Evolutionary conservation across 2,329 filamentous ascomycete genomes (phyloP).

Genomic region (Chaetomium sp.): DNA sequence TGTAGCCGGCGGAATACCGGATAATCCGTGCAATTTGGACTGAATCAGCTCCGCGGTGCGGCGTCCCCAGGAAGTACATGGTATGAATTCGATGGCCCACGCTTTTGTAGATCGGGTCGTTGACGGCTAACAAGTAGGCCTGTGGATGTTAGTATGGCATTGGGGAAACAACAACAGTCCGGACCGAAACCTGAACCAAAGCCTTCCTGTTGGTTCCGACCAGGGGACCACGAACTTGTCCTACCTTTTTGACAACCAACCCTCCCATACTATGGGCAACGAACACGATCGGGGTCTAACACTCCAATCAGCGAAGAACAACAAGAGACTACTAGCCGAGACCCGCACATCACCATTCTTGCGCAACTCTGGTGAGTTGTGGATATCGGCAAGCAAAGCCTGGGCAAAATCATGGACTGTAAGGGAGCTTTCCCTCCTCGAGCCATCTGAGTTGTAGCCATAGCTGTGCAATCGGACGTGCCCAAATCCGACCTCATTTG

Average conservation of each 20-base stretch:
- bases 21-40: slow-evolving; percentile 22
- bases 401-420: slow-evolving; percentile 17
- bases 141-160: background rate
- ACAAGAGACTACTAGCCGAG: background rate
- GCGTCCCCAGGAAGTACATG: slow-evolving; percentile 26
- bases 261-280: slow-evolving; percentile 20
- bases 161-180: background rate
- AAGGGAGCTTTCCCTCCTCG: slow-evolving; percentile 6
- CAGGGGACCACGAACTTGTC: background rate
- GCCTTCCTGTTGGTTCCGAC: background rate
- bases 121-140: background rate
- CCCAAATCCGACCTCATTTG: slow-evolving; percentile 25
- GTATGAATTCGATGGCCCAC: slow-evolving; percentile 18
- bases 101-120: slow-evolving; percentile 4
- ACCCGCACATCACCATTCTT: background rate
- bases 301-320: background rate
- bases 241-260: slow-evolving; percentile 16
- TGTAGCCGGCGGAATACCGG: slow-evolving; percentile 9
- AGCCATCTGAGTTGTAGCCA: slow-evolving; percentile 24
- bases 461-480: slow-evolving; percentile 25
- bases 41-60: slow-evolving; percentile 22
- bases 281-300: slow-evolving; percentile 15
- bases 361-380: slow-evolving; percentile 12
- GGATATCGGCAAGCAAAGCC: slow-evolving; percentile 17
- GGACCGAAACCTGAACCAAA: background rate